Percentiles rank a stretch among this genome's conserved stretches.
Evolutionary conservation across 192 early-diverging fungal genomes (phyloP).

Genomic region (Backusella tarrabulga): DNA sequence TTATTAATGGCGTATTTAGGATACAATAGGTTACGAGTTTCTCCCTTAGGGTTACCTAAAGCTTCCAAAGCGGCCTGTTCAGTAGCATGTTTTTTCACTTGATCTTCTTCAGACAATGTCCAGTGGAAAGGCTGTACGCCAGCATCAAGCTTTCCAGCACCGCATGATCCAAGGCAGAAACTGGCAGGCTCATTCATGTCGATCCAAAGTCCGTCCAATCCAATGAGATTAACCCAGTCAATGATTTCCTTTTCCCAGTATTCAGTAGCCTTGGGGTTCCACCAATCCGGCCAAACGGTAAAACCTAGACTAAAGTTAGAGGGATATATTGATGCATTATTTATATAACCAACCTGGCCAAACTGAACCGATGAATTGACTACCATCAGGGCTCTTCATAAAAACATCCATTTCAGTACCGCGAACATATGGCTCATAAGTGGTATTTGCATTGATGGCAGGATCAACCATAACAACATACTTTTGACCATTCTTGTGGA

Average conservation of each 20-base stretch:
- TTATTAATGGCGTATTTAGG: slow-evolving; percentile 59
- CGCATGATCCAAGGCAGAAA: slow-evolving; percentile 62
- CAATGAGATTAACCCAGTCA: slow-evolving; percentile 17
- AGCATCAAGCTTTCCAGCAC: slow-evolving; percentile 26
- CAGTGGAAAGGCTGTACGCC: slow-evolving; percentile 23
- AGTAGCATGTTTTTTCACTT: slow-evolving; percentile 26
- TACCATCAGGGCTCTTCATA: slow-evolving; percentile 56
- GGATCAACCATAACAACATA: slow-evolving; percentile 66
- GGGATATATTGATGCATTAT: neutral
- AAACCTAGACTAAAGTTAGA: slow-evolving; percentile 43
- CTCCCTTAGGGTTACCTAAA: slow-evolving; percentile 11
- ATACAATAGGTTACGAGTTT: slow-evolving; percentile 25
- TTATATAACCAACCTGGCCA: neutral
- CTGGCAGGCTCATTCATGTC: slow-evolving; percentile 71
- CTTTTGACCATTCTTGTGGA: slow-evolving; percentile 49
- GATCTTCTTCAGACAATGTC: slow-evolving; percentile 34
- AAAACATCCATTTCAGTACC: slow-evolving; percentile 54
- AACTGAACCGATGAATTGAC: slow-evolving; percentile 54
- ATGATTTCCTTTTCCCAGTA: slow-evolving; percentile 53
- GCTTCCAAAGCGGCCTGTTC: slow-evolving; percentile 10
- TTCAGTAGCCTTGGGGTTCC: slow-evolving; percentile 43
- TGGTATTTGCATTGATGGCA: slow-evolving; percentile 48
- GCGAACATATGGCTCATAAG: slow-evolving; percentile 51
- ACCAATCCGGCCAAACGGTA: slow-evolving; percentile 63
- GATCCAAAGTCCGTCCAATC: slow-evolving; percentile 53